These are phyloP conservation scores for Neonectria coccinea DNA, from an alignment of 2,329 filamentous ascomycete species.

Conservation along the genomic window DNA sequence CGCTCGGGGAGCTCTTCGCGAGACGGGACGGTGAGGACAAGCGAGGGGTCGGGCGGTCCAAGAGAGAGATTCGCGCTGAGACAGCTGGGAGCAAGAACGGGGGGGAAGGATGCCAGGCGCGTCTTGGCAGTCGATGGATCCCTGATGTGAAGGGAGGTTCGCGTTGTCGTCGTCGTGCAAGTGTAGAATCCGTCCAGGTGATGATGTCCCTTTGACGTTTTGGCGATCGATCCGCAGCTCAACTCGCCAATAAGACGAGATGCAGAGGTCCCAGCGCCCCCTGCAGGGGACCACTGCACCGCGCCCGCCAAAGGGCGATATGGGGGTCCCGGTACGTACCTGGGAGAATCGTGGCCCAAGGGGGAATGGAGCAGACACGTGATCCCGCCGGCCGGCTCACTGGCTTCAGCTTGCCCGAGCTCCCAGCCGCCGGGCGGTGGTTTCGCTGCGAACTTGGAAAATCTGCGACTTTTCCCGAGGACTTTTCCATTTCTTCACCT, in stretches of 20 bases:
- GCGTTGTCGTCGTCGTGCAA: slow-evolving; percentile 5
- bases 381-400: slow-evolving; percentile 41
- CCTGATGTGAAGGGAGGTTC: slow-evolving; percentile 8
- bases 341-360: slow-evolving; percentile 6
- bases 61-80: not conserved
- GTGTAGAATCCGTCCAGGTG: slow-evolving; percentile 7
- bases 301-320: not conserved
- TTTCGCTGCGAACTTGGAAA: slow-evolving; percentile 50
- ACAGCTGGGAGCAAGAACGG: not conserved
- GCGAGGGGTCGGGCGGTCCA: slow-evolving; percentile 1
- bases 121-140: not conserved
- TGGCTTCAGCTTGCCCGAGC: slow-evolving; percentile 50
- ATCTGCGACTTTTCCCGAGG: slow-evolving; percentile 63
- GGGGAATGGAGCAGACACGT: slow-evolving; percentile 37
- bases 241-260: slow-evolving; percentile 26
- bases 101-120: not conserved
- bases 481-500: slow-evolving; percentile 56
- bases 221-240: slow-evolving; percentile 15
- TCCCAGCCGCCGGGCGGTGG: slow-evolving; percentile 46
- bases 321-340: slow-evolving; percentile 22
- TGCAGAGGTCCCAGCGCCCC: slow-evolving; percentile 6
- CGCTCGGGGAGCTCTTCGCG: slow-evolving; percentile 39
- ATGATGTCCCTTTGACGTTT: slow-evolving; percentile 15
- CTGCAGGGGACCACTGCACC: not conserved
- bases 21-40: slow-evolving; percentile 21